These are phyloP conservation scores for Trichophaea hybrida DNA, from an alignment of 2,329 filamentous ascomycete genomes.

Conservation along the genomic window DNA sequence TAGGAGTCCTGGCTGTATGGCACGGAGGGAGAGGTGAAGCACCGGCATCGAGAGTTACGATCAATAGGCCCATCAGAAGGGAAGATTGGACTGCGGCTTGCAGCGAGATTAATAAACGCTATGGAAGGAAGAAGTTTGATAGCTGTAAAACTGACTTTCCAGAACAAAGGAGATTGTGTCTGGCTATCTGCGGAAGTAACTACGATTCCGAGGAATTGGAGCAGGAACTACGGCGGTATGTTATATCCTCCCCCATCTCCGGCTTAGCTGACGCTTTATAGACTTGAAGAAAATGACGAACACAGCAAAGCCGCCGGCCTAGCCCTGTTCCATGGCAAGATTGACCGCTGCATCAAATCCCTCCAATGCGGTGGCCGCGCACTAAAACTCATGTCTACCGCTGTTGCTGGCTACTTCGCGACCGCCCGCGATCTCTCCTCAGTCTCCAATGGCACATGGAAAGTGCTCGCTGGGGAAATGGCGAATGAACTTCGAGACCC, in stretches of 20 bases:
- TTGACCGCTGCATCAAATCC: constrained; percentile 24
- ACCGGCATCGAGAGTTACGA: constrained; percentile 2
- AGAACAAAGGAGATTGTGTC: constrained; percentile 57
- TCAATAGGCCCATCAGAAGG: constrained; percentile 3
- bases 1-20: constrained; percentile 63
- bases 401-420: constrained; percentile 27
- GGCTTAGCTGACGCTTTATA: neutral
- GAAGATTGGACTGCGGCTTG: constrained; percentile 15
- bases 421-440: constrained; percentile 8
- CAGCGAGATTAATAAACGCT: constrained; percentile 45
- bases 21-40: constrained; percentile 26
- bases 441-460: constrained; percentile 34
- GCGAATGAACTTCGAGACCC: constrained; percentile 52
- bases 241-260: constrained; percentile 25
- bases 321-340: constrained; percentile 57
- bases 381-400: constrained; percentile 28
- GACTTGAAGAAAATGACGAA: constrained; percentile 18
- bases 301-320: constrained; percentile 65
- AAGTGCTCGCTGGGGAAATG: constrained; percentile 41
- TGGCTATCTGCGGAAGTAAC: constrained; percentile 61
- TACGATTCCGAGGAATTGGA: constrained; percentile 38
- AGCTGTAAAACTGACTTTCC: constrained; percentile 45
- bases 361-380: constrained; percentile 24
- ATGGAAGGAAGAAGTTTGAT: constrained; percentile 33
- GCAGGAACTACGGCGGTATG: constrained; percentile 32